phyloP scores from a whole-genome alignment of 2,329 filamentous ascomycete genomes.

The Colletotrichum abscissum region DNA sequence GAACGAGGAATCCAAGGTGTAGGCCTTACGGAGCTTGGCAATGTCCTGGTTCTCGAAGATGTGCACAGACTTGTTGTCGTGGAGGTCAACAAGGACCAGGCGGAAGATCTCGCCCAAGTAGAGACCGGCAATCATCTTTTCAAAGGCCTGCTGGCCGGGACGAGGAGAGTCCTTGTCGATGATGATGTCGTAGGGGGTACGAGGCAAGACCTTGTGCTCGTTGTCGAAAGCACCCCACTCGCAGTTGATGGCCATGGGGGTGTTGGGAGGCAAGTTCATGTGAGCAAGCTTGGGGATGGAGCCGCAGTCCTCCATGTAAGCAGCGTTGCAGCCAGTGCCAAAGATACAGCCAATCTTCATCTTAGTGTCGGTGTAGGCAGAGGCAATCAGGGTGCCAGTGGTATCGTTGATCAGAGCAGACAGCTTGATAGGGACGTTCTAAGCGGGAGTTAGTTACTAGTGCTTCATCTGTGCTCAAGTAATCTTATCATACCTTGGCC shows the following conservation, averaged over 20 bases:
- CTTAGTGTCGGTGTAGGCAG: constrained; percentile 91
- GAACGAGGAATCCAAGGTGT: constrained; percentile 93
- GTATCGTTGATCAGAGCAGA: constrained; percentile 97
- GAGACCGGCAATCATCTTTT: constrained; percentile 97
- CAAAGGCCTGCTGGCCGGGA: constrained; percentile 93
- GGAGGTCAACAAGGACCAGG: constrained; percentile 84
- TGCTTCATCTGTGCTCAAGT: background rate
- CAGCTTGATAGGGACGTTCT: constrained; percentile 92
- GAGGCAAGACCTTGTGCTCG: constrained; percentile 87
- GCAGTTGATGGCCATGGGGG: constrained; percentile 95
- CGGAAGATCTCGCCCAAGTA: constrained; percentile 97
- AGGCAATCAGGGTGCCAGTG: constrained; percentile 95
- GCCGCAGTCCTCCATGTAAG: constrained; percentile 95
- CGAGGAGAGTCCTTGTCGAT: constrained; percentile 93
- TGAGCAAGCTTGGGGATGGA: constrained; percentile 94
- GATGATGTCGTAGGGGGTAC: constrained; percentile 85
- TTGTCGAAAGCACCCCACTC: constrained; percentile 98
- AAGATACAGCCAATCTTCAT: constrained; percentile 99
- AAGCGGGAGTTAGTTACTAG: constrained; percentile 6
- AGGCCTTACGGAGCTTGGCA: constrained; percentile 82
- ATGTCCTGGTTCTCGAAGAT: constrained; percentile 90
- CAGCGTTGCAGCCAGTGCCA: constrained; percentile 96
- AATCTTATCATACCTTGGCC: constrained; percentile 63
- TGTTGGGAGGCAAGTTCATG: constrained; percentile 86
- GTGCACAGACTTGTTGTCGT: constrained; percentile 79